Conservation (phyloP, 1,139 yeast genomes). For the Kodamaea suecica region DNA sequence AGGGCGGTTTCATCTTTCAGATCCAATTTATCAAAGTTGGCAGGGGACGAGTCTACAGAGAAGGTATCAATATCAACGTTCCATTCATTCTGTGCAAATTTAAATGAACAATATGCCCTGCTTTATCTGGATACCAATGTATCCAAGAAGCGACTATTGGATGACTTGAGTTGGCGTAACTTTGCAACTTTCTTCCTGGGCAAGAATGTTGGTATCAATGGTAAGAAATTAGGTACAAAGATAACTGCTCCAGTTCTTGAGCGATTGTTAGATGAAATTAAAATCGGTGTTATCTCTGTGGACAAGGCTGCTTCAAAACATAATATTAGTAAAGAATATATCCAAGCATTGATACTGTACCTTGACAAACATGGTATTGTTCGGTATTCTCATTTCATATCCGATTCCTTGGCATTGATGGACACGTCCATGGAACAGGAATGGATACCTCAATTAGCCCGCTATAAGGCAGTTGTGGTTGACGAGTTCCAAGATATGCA, state of each 20-base stretch:
- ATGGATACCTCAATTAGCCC: conserved; percentile 23
- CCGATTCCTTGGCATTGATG: conserved; percentile 29
- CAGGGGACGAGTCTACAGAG: conserved; percentile 33
- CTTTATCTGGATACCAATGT: neutral
- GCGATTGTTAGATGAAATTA: conserved; percentile 29
- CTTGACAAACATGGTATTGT: conserved; percentile 31
- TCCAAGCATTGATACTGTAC: conserved; percentile 16
- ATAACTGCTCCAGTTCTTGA: conserved; percentile 32
- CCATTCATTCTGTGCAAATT: conserved; percentile 56
- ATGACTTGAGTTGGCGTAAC: conserved; percentile 51
- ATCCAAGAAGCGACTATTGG: conserved; percentile 39
- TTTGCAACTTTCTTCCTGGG: conserved; percentile 34
- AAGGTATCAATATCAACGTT: conserved; percentile 53
- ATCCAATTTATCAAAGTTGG: conserved; percentile 28
- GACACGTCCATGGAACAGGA: conserved; percentile 13
- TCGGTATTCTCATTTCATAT: conserved; percentile 36
- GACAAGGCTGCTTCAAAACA: conserved; percentile 24
- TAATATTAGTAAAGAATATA: conserved; percentile 21
- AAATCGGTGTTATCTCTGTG: conserved; percentile 26
- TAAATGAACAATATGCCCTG: conserved; percentile 41
- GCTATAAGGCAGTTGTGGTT: conserved; percentile 46
- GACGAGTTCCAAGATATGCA: conserved; percentile 80
- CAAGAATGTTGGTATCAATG: conserved; percentile 22
- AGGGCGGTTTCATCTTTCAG: conserved; percentile 58
- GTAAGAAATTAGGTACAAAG: conserved; percentile 21